Evolutionary conservation across 2,329 filamentous ascomycete genomes (phyloP).

Genomic region (Fusarium sp.): DNA sequence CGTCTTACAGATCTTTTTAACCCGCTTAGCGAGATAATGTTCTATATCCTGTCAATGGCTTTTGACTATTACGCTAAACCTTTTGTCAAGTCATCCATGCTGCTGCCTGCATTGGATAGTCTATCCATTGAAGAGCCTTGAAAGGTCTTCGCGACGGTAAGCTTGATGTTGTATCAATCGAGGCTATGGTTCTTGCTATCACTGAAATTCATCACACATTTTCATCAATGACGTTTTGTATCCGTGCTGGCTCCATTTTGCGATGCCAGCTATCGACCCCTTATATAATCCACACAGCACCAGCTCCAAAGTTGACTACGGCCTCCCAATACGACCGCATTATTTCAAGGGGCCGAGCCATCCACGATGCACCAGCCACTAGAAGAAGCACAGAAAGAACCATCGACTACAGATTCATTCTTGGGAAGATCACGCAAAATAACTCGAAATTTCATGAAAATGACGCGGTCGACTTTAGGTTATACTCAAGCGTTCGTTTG

Average conservation of each 20-base stretch:
- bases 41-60: neutral
- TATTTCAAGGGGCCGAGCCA: too few species aligned
- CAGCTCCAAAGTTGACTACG: neutral
- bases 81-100: neutral
- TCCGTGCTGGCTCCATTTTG: neutral
- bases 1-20: neutral
- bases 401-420: neutral
- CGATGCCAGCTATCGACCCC: neutral
- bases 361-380: neutral
- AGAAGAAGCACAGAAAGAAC: neutral
- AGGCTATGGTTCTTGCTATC: neutral
- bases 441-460: neutral
- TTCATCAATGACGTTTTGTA: neutral
- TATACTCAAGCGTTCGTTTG: neutral
- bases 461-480: neutral
- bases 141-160: neutral
- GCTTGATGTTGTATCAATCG: neutral
- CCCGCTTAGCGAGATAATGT: neutral
- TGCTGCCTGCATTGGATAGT: neutral
- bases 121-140: neutral
- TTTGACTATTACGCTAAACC: neutral
- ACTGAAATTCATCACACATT: fast-evolving
- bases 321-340: neutral
- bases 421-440: neutral
- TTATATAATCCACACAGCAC: neutral